Evolutionary conservation across 331 rosid species (phyloP).

Genomic region (Prunus yedoensis): DNA sequence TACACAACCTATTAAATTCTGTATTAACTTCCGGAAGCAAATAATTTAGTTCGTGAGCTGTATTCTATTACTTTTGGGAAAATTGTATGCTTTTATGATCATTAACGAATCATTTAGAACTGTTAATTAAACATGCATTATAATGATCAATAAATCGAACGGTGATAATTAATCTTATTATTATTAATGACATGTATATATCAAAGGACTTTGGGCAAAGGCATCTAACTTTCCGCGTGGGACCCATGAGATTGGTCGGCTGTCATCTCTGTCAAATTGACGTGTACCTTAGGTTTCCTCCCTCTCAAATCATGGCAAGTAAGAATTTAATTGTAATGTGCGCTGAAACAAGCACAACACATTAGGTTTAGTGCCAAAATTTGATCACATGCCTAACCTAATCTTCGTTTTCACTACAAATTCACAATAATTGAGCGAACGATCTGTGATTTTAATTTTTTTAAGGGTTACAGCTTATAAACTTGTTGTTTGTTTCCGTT

Average conservation of each 20-base stretch:
- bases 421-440: not conserved
- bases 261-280: conserved; percentile 45
- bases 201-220: not conserved
- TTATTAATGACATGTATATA: too few relatives aligned
- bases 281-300: conserved; percentile 30
- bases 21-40: too few relatives aligned
- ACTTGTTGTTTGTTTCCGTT: too few relatives aligned
- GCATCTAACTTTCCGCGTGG: conserved; percentile 23
- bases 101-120: too few relatives aligned
- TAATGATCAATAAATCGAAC: not conserved
- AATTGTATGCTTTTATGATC: too few relatives aligned
- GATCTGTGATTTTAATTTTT: not conserved
- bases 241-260: conserved; percentile 45
- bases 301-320: conserved; percentile 37
- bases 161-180: not conserved
- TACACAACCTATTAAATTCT: too few relatives aligned
- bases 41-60: too few relatives aligned
- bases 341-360: conserved; percentile 20
- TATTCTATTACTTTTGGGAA: too few relatives aligned
- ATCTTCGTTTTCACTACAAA: not conserved
- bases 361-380: conserved; percentile 30
- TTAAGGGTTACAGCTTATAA: too few relatives aligned
- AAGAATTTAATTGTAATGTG: conserved; percentile 24
- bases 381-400: conserved; percentile 8
- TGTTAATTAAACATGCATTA: not conserved